Base-by-base conservation (phyloP, 495 filamentous ascomycete genomes). In the Neurospora pannonica region DNA sequence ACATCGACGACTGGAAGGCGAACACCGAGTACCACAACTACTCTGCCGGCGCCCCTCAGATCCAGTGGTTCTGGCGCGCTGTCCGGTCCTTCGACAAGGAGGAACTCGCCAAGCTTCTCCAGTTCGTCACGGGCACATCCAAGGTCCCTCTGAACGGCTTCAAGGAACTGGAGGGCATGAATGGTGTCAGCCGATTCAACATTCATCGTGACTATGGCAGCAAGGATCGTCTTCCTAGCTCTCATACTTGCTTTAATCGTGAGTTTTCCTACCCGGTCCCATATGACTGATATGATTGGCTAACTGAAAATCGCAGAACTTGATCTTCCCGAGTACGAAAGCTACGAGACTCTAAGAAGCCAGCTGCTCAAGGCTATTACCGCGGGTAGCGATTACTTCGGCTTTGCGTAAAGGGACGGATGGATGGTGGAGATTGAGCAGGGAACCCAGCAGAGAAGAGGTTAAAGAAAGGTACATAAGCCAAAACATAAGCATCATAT, bases 41-140 rank as follows among this genome's bases (percentile, higher is more conserved):
- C 86, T 92, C 93, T 19, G 92, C 93, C 37, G 93, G 94, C 0
- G 97, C 96, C 3, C 91, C 95, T 34, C 96, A 99, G 79, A 98
- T 99, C 77, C 96, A 99, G 82, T 98, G 96, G 97, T 98, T 99
- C 90, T 99, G 96, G 96, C 92, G 96, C 78, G 96, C 97, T 4
- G 92, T 99, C 54, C 92, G 97, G 77, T 97, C 95, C 7, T 99
- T 97, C 78, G 96, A 99, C 86, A 98, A 98, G 85, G 96, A 99
- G 86, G 96, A 98, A 83, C 93, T 93, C 73, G 96, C 96, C 75
- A 98, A 98, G 81, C 89, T 99, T 48, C 88, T 99, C 7, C 96
- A 99, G 80, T 99, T 99, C 82, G 96, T 98, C 75, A 99, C 96
- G 0, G 96, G 96, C 77, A 99, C 96, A 15, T 96, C 93, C 84